phyloP scores from a whole-genome alignment of 192 early-diverging fungal genomes.

The Coemansia sp. region DNA sequence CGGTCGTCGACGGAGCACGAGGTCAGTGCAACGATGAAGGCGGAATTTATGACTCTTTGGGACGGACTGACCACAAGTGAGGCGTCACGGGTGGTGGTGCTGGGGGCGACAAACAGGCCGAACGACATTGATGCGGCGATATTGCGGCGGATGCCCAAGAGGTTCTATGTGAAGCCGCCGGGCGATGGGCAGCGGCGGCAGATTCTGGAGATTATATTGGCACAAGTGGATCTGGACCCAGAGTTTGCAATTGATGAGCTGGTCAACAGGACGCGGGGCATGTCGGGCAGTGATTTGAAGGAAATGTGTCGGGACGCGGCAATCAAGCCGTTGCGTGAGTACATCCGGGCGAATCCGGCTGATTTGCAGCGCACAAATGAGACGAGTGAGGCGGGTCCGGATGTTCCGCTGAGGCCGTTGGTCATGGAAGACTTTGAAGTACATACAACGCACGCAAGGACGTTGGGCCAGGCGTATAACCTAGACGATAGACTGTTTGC shows the following conservation, averaged over 20 bases:
- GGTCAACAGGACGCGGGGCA: constrained; percentile 71
- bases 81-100: constrained; percentile 61
- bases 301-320: constrained; percentile 95
- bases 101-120: constrained; percentile 96
- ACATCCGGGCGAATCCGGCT: constrained; percentile 57
- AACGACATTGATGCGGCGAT: constrained; percentile 98
- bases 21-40: constrained; percentile 98
- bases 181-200: constrained; percentile 76
- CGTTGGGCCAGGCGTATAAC: constrained; percentile 44
- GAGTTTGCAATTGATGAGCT: constrained; percentile 68
- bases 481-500: constrained; percentile 24
- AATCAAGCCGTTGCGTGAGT: constrained; percentile 91
- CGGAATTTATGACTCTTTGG: constrained; percentile 99
- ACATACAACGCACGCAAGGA: constrained; percentile 16
- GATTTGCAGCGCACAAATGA: constrained; percentile 28
- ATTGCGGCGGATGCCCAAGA: constrained; percentile 95
- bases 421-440: constrained; percentile 37
- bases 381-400: not conserved
- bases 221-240: constrained; percentile 62
- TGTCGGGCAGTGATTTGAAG: constrained; percentile 94
- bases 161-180: constrained; percentile 84
- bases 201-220: constrained; percentile 80
- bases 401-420: constrained; percentile 33
- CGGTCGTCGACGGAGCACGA: constrained; percentile 89
- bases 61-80: constrained; percentile 77